These are phyloP conservation scores for Collybiopsis confluens DNA, from an alignment of 768 basidiomycete genomes.

Conservation along the genomic window DNA sequence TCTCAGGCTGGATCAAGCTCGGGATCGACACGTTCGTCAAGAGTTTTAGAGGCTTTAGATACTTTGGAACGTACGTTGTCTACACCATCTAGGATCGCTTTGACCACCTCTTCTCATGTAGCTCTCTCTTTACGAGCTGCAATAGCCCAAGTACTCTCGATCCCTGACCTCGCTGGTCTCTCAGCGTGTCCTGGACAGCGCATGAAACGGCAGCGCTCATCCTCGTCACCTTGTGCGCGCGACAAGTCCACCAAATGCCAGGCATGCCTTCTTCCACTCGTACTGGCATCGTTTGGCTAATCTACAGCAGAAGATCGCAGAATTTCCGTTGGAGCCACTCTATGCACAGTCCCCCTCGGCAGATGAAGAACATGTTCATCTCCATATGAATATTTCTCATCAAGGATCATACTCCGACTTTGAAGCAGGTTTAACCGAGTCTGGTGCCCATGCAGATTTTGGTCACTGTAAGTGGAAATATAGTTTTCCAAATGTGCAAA, in stretches of 20 bases:
- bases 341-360: neutral
- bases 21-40: conserved; percentile 23
- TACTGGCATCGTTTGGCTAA: neutral
- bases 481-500: neutral
- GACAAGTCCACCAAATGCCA: neutral
- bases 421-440: neutral
- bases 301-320: too few species aligned
- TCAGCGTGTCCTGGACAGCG: conserved; percentile 6
- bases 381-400: too few species aligned
- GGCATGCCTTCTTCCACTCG: neutral
- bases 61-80: conserved; percentile 35
- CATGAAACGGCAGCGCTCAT: conserved; percentile 3
- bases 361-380: too few species aligned
- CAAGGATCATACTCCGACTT: neutral
- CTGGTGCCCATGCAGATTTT: neutral
- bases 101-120: conserved; percentile 10
- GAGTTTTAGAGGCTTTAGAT: conserved; percentile 38
- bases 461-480: neutral
- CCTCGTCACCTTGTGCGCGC: conserved; percentile 2
- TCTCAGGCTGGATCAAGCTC: neutral
- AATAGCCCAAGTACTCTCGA: conserved; percentile 36
- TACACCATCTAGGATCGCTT: neutral
- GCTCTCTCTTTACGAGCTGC: conserved; percentile 32
- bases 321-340: neutral
- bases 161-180: conserved; percentile 42